A percentile compares a stretch with the other conserved stretches of the same genome.
phyloP scores from a whole-genome alignment of 306 rosid genomes.

The Mimosa bimucronata region DNA sequence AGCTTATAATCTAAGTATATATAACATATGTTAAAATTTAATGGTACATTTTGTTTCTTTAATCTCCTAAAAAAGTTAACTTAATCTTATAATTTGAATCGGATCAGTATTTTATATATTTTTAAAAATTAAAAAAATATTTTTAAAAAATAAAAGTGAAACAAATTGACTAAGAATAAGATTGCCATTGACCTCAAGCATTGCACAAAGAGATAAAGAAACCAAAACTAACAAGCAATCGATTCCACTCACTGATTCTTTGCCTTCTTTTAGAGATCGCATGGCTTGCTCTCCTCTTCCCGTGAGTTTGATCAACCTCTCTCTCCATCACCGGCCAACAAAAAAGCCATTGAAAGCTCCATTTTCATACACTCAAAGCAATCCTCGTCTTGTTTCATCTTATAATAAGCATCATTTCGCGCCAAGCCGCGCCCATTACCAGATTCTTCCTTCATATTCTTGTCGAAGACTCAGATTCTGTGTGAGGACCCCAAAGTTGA shows the following conservation, averaged over 20 bases:
- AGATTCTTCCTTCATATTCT: constrained; percentile 34
- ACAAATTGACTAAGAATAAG: background rate
- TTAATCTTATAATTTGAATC: too few relatives aligned
- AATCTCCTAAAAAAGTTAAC: too few relatives aligned
- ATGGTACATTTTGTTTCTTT: too few relatives aligned
- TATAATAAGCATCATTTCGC: constrained; percentile 30
- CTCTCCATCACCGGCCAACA: constrained; percentile 42
- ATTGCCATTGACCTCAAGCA: background rate
- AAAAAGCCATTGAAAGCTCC: constrained; percentile 41
- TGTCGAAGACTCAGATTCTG: constrained; percentile 50
- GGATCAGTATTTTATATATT: too few relatives aligned
- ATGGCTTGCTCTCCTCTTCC: constrained; percentile 56
- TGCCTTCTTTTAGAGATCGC: background rate
- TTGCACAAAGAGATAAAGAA: constrained; percentile 10
- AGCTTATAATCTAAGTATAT: too few relatives aligned
- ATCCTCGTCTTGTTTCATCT: constrained; percentile 36
- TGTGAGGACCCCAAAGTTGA: constrained; percentile 42
- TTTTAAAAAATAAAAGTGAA: too few relatives aligned
- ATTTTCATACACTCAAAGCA: constrained; percentile 34
- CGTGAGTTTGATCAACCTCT: constrained; percentile 40
- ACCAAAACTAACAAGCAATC: constrained; percentile 16
- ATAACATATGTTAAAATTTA: too few relatives aligned
- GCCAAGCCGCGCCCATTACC: constrained; percentile 36
- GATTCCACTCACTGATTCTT: constrained; percentile 32
- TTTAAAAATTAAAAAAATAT: too few relatives aligned